A percentile compares a stretch with the other conserved stretches of the same genome.
Evolutionary conservation across 176 grass and related monocot genomes (phyloP).

Genomic region (Carex myosuroides): DNA sequence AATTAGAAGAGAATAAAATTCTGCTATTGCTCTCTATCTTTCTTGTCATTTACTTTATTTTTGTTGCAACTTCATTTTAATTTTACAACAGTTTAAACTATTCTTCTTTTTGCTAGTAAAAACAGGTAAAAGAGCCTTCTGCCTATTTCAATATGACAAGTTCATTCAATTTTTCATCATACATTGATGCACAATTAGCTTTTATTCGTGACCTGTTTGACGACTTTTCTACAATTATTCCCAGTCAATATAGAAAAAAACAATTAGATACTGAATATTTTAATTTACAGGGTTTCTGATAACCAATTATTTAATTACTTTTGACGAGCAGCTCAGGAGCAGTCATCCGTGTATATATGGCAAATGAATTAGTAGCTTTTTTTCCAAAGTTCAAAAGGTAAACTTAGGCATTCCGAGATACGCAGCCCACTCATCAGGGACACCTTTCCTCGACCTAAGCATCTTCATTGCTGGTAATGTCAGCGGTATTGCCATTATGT

Average conservation of each 20-base stretch:
- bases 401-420: constrained; percentile 50
- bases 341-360: constrained; percentile 6
- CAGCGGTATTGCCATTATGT: constrained; percentile 70
- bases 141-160: neutral
- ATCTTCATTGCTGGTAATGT: constrained; percentile 54
- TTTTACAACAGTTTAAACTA: too few relatives aligned
- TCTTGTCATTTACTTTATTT: too few relatives aligned
- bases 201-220: neutral
- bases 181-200: neutral
- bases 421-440: constrained; percentile 73
- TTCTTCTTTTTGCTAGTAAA: too few relatives aligned
- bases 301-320: constrained; percentile 17
- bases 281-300: constrained; percentile 17
- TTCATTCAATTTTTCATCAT: neutral
- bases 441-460: constrained; percentile 55
- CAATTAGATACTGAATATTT: neutral
- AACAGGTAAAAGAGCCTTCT: neutral
- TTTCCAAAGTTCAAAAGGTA: constrained; percentile 28
- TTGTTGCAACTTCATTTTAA: too few relatives aligned
- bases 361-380: neutral
- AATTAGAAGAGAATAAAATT: too few relatives aligned
- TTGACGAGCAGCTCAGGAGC: constrained; percentile 9
- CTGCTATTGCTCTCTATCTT: too few relatives aligned
- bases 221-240: neutral
- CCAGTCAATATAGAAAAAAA: neutral